phyloP scores from a whole-genome alignment of 257 asterid genomes.

The Solanum pennellii region DNA sequence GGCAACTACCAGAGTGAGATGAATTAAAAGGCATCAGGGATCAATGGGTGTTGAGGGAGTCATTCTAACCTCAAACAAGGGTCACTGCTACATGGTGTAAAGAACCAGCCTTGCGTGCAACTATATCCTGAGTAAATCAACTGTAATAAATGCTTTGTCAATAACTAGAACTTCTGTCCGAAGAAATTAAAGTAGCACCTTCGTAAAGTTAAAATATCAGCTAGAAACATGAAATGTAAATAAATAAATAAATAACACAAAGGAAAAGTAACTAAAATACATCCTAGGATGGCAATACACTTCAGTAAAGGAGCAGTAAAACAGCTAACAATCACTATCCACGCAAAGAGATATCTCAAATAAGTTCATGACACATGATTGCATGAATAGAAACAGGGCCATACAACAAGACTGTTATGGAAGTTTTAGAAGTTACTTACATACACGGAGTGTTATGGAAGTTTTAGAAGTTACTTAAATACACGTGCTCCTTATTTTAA shows the following conservation, averaged over 20 bases:
- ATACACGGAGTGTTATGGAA: neutral
- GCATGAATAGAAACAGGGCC: neutral
- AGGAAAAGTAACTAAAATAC: neutral
- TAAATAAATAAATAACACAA: neutral
- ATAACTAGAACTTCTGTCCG: neutral
- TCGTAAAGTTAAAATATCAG: neutral
- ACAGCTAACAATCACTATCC: neutral
- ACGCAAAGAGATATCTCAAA: neutral
- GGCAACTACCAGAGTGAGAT: neutral
- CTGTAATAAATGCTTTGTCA: conserved; percentile 21
- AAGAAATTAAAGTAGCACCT: neutral
- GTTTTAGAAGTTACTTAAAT: neutral
- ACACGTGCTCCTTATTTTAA: neutral
- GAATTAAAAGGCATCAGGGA: neutral
- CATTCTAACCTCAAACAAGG: conserved; percentile 67
- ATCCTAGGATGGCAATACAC: neutral
- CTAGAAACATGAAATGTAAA: neutral
- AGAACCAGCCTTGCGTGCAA: conserved; percentile 95
- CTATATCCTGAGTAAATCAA: conserved; percentile 85
- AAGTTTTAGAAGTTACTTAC: neutral
- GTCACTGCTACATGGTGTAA: conserved; percentile 79
- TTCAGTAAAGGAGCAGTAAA: neutral
- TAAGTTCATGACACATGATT: neutral
- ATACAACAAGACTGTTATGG: neutral
- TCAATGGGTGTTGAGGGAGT: neutral